phyloP scores from a whole-genome alignment of 176 grass and related monocot genomes.

The Coix lacrymajobi region DNA sequence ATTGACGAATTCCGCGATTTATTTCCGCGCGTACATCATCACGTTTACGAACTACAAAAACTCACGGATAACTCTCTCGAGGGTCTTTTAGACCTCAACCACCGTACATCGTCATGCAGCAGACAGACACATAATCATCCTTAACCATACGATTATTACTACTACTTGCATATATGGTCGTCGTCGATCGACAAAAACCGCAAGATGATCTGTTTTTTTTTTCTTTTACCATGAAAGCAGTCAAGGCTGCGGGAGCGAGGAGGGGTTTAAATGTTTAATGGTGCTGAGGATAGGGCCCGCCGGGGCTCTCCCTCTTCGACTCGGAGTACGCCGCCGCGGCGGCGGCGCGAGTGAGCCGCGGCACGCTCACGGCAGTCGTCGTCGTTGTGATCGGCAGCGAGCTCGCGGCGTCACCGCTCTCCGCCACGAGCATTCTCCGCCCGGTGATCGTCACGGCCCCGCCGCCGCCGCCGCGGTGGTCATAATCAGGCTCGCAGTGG shows the following conservation, averaged over 20 bases:
- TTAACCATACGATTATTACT: no score
- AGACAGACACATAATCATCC: no score
- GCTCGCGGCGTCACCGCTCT: neutral
- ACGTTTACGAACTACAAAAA: no score
- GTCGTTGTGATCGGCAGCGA: neutral
- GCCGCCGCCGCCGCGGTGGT: neutral
- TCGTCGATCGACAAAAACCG: no score
- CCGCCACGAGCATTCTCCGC: slow-evolving; percentile 29
- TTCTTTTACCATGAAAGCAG: no score
- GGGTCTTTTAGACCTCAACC: no score
- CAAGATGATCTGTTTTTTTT: no score
- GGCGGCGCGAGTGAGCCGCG: neutral
- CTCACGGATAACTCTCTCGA: neutral
- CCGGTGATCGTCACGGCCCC: neutral
- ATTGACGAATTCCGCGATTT: no score
- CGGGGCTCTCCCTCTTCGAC: slow-evolving; percentile 53
- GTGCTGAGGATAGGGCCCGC: slow-evolving; percentile 62
- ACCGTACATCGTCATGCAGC: no score
- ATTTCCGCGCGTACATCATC: no score
- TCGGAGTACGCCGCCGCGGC: neutral
- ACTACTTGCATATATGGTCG: no score
- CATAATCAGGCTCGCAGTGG: neutral
- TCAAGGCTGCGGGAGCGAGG: neutral
- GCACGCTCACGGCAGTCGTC: neutral
- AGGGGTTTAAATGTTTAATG: slow-evolving; percentile 35